These are phyloP conservation scores for Clausena lansium DNA, from an alignment of 345 rosid species.

Conservation along the genomic window DNA sequence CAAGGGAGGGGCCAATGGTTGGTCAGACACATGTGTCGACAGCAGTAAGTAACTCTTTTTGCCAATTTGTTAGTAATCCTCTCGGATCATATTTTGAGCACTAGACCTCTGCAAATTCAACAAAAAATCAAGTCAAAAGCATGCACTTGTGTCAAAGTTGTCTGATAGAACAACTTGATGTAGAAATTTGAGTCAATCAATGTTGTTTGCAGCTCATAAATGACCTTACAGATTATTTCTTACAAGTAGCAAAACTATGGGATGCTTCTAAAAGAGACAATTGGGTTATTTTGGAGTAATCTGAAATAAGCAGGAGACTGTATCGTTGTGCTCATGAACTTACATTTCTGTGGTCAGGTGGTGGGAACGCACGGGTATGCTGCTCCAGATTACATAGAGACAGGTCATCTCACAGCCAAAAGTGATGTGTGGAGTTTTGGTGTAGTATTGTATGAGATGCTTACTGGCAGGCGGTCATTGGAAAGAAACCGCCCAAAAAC, in stretches of 20 bases:
- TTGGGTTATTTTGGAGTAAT: background rate
- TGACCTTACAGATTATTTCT: background rate
- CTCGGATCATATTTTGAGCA: background rate
- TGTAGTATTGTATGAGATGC: conserved; percentile 76
- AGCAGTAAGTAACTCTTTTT: conserved; percentile 51
- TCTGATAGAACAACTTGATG: background rate
- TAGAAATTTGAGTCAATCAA: background rate
- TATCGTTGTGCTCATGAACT: background rate
- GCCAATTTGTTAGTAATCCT: background rate
- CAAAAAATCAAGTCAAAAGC: background rate
- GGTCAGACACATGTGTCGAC: conserved; percentile 88
- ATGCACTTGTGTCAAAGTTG: background rate
- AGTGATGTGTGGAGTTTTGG: conserved; percentile 95
- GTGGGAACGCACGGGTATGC: conserved; percentile 93
- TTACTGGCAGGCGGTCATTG: conserved; percentile 70
- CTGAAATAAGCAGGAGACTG: background rate
- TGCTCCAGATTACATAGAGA: conserved; percentile 83
- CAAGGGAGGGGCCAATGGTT: conserved; percentile 81
- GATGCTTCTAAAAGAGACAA: no score
- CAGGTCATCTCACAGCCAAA: conserved; percentile 71
- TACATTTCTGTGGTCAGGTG: conserved; percentile 38
- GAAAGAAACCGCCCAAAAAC: conserved; percentile 64
- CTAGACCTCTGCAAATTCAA: background rate
- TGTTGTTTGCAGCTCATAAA: background rate
- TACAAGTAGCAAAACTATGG: background rate